phyloP scores from a whole-genome alignment of 2,329 filamentous ascomycete species.

The Diaporthe sp. region DNA sequence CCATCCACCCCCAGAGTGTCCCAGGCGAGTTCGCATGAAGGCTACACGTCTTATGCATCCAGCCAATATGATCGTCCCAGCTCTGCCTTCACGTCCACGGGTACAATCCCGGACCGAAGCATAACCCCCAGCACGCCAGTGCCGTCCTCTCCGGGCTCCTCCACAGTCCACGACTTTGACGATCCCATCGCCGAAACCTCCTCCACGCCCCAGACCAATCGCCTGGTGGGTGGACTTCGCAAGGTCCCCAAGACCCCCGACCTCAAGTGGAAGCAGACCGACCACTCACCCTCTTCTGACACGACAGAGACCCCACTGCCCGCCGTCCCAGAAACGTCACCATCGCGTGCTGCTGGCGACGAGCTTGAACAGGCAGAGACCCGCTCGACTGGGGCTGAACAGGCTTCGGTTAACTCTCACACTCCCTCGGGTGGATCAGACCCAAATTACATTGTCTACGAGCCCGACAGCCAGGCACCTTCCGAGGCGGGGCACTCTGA shows the following conservation, averaged over 20 bases:
- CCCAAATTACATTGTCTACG: slow-evolving; percentile 62
- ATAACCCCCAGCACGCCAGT: slow-evolving; percentile 51
- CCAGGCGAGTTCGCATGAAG: slow-evolving; percentile 60
- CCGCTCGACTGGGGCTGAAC: slow-evolving; percentile 44
- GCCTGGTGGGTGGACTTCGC: slow-evolving; percentile 66
- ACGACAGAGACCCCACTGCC: slow-evolving; percentile 47
- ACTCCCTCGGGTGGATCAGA: slow-evolving; percentile 59
- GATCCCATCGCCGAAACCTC: slow-evolving; percentile 46
- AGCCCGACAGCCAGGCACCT: slow-evolving; percentile 48
- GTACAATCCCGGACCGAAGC: slow-evolving; percentile 59
- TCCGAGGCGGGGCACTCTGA: slow-evolving; percentile 14
- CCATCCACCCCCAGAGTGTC: slow-evolving; percentile 54
- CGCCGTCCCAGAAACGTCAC: slow-evolving; percentile 50
- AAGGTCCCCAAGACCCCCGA: slow-evolving; percentile 62
- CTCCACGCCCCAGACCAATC: slow-evolving; percentile 64
- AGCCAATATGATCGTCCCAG: slow-evolving; percentile 60
- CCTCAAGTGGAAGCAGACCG: slow-evolving; percentile 55
- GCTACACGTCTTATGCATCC: slow-evolving; percentile 60
- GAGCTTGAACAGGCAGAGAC: slow-evolving; percentile 23
- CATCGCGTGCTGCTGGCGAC: slow-evolving; percentile 42
- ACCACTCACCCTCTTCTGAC: slow-evolving; percentile 44
- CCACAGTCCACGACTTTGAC: slow-evolving; percentile 49
- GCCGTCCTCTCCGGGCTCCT: slow-evolving; percentile 49
- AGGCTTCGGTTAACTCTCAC: slow-evolving; percentile 53
- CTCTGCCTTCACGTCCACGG: slow-evolving; percentile 59